Conservation (phyloP, 768 basidiomycete species). For the Suillus weaverae region DNA sequence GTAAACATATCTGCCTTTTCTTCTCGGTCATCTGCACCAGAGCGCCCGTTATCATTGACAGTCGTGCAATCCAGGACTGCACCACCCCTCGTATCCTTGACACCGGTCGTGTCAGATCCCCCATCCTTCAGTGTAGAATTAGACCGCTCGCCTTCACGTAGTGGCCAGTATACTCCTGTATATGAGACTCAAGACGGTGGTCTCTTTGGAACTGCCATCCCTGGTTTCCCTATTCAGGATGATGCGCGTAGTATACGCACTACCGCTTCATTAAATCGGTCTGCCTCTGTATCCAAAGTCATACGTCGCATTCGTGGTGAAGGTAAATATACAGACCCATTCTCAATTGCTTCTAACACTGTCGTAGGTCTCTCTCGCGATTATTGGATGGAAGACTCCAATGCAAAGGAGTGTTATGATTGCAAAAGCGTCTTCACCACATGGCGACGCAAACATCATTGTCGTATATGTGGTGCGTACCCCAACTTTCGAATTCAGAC, state of each 20-base stretch:
- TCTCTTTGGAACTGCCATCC: constrained; percentile 73
- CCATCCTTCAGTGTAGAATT: constrained; percentile 68
- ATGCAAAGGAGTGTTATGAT: constrained; percentile 93
- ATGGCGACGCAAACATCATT: constrained; percentile 96
- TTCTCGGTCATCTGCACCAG: constrained; percentile 45
- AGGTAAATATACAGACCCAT: constrained; percentile 43
- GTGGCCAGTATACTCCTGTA: constrained; percentile 48
- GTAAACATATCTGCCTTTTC: constrained; percentile 47
- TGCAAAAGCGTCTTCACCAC: constrained; percentile 93
- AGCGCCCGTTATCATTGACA: constrained; percentile 60
- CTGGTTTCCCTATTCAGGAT: constrained; percentile 90
- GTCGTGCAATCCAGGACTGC: constrained; percentile 57
- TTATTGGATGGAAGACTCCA: constrained; percentile 99
- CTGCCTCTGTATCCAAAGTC: constrained; percentile 86
- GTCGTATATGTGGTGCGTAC: constrained; percentile 86
- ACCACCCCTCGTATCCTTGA: constrained; percentile 82
- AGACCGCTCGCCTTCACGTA: constrained; percentile 58
- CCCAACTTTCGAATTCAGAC: background rate
- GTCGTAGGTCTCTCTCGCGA: constrained; percentile 78
- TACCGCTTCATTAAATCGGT: constrained; percentile 64
- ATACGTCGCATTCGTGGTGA: constrained; percentile 89
- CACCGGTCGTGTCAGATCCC: constrained; percentile 79
- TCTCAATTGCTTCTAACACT: constrained; percentile 10
- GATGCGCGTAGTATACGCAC: constrained; percentile 88
- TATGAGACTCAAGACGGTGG: constrained; percentile 57